Evolutionary conservation across 331 rosid genomes (phyloP), one percentile per base, ranked within the genome.

Genomic region (Ulmus americana): DNA sequence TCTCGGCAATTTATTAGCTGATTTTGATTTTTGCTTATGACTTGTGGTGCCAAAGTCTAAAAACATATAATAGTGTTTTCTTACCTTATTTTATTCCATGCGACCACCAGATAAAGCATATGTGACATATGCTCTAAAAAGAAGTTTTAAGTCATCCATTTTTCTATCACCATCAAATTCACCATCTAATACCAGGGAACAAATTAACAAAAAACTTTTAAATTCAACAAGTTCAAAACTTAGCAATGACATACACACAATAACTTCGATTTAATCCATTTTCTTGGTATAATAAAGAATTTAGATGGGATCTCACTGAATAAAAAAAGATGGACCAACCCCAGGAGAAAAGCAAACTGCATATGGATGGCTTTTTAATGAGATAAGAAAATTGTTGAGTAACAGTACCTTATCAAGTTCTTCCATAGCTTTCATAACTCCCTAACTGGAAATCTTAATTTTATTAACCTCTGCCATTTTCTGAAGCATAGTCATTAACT

Each of bases 301-400:
- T 39, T 61, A 42, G 63, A n/a, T 22, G 5, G 42, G 72, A 65
- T 39, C 82, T 74, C 79, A 87, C 99, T 97, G 18, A 76, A 59
- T 75, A 90, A 80, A 74, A 95, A 87, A 80, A 94, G n/a, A 53
- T 0, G 95, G 90, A 18, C 99, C 99, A 65, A 85, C 83, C 61
- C 99, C 96, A 67, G 87, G 81, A 68, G 96, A 91, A 84, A 94
- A 84, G 71, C 59, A 75, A 71, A 67, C 90, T 28, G 73, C 86
- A 70, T 84, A 91, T n/a, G 85, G 78, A 67, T 85, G 91, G 75
- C 73, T 90, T 90, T 82, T 90, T 9, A 94, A 81, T 60, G 95
- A 83, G 77, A 84, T 80, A 57, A 94, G 95, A 77, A 75, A 80
- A 71, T 67, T 65, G 73, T 90, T 94, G 72, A 90, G 81, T 61